Conservation (phyloP, 2,329 filamentous ascomycete species). For the Nemania sp. region DNA sequence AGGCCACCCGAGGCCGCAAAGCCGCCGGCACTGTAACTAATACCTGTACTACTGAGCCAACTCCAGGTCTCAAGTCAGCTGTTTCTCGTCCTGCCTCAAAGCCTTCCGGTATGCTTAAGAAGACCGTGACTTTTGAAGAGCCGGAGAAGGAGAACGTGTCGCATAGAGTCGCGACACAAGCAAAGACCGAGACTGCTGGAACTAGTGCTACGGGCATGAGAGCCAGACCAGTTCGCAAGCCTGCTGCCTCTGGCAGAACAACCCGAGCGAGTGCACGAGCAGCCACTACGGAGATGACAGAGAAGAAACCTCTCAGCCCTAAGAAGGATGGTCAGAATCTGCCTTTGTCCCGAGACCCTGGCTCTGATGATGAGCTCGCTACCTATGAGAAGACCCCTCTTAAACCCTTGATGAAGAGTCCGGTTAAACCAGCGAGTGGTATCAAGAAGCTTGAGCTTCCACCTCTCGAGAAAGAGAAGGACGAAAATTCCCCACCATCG, state of each 20-base stretch:
- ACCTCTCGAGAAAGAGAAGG: constrained; percentile 41
- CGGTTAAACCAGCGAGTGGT: constrained; percentile 61
- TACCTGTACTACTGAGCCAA: constrained; percentile 50
- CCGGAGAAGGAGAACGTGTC: constrained; percentile 73
- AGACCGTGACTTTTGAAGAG: constrained; percentile 73
- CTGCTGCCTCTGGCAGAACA: constrained; percentile 52
- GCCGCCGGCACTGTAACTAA: constrained; percentile 55
- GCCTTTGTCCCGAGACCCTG: constrained; percentile 57
- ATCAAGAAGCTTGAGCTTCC: constrained; percentile 54
- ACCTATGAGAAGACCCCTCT: constrained; percentile 63
- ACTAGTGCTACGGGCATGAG: constrained; percentile 54
- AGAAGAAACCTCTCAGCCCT: constrained; percentile 69
- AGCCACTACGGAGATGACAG: constrained; percentile 51
- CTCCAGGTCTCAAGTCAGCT: constrained; percentile 57
- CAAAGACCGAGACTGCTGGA: constrained; percentile 52
- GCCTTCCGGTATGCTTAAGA: constrained; percentile 56
- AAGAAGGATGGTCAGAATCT: constrained; percentile 72
- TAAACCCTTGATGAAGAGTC: constrained; percentile 66
- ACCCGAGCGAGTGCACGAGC: constrained; percentile 54
- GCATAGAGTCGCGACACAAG: constrained; percentile 54
- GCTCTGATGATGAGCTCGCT: constrained; percentile 71
- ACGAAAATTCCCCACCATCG: constrained; percentile 50
- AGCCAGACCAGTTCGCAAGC: constrained; percentile 63
- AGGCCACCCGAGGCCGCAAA: constrained; percentile 53
- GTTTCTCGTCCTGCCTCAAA: constrained; percentile 50